These are phyloP conservation scores for Fagopyrum esculentum DNA, from an alignment of 148 eudicot species.

Conservation along the genomic window DNA sequence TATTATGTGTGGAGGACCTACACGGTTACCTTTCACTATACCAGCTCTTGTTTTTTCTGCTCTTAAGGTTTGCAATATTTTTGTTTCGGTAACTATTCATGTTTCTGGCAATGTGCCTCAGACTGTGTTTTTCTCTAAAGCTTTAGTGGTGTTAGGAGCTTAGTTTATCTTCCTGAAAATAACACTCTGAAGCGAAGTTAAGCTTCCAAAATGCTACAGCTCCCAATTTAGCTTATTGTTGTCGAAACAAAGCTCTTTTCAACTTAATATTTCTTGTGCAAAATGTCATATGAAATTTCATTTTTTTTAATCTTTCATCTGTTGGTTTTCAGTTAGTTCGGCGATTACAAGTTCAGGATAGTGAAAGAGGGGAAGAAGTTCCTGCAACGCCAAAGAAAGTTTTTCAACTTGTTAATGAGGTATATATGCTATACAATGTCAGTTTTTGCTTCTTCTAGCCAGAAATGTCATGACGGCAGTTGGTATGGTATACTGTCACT, in stretches of 20 bases:
- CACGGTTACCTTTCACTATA: constrained; percentile 80
- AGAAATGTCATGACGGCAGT: background rate
- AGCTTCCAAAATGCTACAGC: background rate
- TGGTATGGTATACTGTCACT: background rate
- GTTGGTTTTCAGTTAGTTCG: constrained; percentile 58
- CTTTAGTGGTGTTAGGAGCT: background rate
- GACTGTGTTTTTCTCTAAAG: background rate
- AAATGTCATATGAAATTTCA: background rate
- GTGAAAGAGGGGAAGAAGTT: constrained; percentile 78
- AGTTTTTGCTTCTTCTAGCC: background rate
- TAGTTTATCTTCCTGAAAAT: background rate
- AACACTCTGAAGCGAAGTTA: background rate
- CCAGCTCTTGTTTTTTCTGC: constrained; percentile 87
- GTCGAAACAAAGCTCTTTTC: background rate
- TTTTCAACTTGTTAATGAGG: constrained; percentile 86
- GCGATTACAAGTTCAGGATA: constrained; percentile 76
- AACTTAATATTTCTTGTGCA: background rate
- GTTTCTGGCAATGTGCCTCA: constrained; percentile 1
- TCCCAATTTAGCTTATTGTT: background rate
- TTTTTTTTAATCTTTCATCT: background rate
- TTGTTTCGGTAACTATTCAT: background rate
- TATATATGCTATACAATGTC: constrained; percentile 16
- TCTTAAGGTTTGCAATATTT: constrained; percentile 52
- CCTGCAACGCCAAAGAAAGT: constrained; percentile 89
- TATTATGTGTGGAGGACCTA: constrained; percentile 84